phyloP scores from a whole-genome alignment of 2,329 filamentous ascomycete genomes.

The Pseudogymnoascus sp. region DNA sequence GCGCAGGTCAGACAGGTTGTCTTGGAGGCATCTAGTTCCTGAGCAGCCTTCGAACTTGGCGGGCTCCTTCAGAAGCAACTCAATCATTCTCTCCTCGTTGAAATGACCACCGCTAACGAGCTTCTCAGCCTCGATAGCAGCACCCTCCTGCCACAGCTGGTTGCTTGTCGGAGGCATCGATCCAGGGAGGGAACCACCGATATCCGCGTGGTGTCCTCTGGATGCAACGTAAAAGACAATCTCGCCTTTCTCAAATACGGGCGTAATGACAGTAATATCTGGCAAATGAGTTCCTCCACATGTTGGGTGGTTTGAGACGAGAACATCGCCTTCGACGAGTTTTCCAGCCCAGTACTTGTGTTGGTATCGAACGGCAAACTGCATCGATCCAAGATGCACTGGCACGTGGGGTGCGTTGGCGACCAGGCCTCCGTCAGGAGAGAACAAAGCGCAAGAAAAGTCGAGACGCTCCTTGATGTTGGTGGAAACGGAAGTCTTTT shows the following conservation, averaged over 20 bases:
- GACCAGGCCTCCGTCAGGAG: constrained; percentile 64
- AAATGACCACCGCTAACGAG: constrained; percentile 71
- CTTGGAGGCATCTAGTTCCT: constrained; percentile 69
- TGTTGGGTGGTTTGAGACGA: constrained; percentile 73
- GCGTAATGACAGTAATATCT: constrained; percentile 75
- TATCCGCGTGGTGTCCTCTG: constrained; percentile 75
- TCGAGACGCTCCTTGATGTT: constrained; percentile 77
- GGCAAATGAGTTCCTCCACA: constrained; percentile 78
- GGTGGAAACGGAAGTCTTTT: constrained; percentile 69
- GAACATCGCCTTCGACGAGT: constrained; percentile 67
- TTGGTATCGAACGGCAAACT: constrained; percentile 54
- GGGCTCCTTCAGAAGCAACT: constrained; percentile 66
- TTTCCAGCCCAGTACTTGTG: constrained; percentile 70
- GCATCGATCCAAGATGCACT: constrained; percentile 71
- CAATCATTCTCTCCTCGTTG: constrained; percentile 67
- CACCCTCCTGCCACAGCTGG: constrained; percentile 58
- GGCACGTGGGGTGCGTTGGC: constrained; percentile 73
- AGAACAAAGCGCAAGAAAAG: constrained; percentile 74
- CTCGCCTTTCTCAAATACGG: constrained; percentile 63
- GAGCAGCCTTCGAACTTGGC: constrained; percentile 68
- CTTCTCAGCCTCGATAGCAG: constrained; percentile 58
- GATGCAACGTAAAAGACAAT: constrained; percentile 80
- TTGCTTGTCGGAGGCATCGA: constrained; percentile 74
- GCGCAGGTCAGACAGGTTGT: constrained; percentile 81
- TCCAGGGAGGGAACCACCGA: constrained; percentile 74